Evolutionary conservation across 805 yeast genomes (phyloP).

Genomic region (Clavispora phyllophila): DNA sequence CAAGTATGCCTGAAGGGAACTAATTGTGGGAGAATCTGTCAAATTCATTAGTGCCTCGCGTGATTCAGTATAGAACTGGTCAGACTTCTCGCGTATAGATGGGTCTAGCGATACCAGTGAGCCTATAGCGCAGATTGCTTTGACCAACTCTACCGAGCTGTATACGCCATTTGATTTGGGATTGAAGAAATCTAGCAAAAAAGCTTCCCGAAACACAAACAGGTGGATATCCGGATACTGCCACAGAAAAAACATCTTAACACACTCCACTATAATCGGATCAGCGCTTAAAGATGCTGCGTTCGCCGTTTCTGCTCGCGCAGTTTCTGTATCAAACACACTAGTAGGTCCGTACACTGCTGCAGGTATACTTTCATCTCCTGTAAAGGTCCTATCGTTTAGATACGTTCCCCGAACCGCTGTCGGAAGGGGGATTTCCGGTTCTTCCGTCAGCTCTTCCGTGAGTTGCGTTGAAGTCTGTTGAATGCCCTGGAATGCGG

Average conservation of each 20-base stretch:
- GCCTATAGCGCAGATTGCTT: constrained; percentile 10
- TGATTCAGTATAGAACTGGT: constrained; percentile 5
- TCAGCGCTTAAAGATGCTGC: constrained; percentile 2
- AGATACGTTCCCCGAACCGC: neutral
- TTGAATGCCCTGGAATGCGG: neutral
- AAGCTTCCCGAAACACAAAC: constrained; percentile 13
- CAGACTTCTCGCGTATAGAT: constrained; percentile 2
- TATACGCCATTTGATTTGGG: constrained; percentile 8
- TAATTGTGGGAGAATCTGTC: constrained; percentile 9
- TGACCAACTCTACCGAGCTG: constrained; percentile 10
- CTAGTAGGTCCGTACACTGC: constrained; percentile 13
- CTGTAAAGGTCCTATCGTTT: neutral
- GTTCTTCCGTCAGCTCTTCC: neutral
- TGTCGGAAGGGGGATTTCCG: neutral
- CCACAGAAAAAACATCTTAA: constrained; percentile 12
- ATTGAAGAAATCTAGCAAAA: constrained; percentile 10
- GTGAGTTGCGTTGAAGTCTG: neutral
- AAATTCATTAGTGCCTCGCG: constrained; percentile 7
- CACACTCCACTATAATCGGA: constrained; percentile 7
- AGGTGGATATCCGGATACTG: constrained; percentile 14
- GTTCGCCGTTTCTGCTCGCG: neutral
- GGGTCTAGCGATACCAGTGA: constrained; percentile 7
- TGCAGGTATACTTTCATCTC: constrained; percentile 1
- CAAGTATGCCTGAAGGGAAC: constrained; percentile 10
- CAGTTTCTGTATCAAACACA: constrained; percentile 9